Evolutionary conservation across 2,329 filamentous ascomycete species (phyloP), one percentile per base, ranked within the genome.

Genomic region (Aspergillus bombycis): DNA sequence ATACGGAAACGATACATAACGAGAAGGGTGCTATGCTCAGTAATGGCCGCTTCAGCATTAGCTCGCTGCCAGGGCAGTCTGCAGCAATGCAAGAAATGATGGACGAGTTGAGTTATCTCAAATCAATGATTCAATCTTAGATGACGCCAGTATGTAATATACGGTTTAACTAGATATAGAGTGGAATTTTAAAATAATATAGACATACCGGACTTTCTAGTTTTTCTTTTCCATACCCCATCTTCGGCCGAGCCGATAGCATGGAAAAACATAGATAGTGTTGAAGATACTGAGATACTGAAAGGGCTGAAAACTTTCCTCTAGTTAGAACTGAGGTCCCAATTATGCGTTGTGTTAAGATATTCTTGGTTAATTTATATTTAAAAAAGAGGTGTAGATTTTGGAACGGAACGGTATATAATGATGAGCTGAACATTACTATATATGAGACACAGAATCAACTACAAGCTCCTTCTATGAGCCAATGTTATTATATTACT

Each of bases 101-200:
- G 69, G 79, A 81, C 65, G 83, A 85, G 65, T 73, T 85, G 71
- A 81, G 82, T 60, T 85, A 85, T 69, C 72, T 85, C 46, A 81
- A 81, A 28, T 77, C 78, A 59, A 76, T 82, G 63, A 84, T 85
- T 38, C 74, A 77, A 60, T 72, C 72, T 62, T 75, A 67, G 38
- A 46, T 30, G 57, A 32, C 67, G 65, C 71, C 43, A 71, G 67
- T 23, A 28, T 68, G 9, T 41, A 55, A 11, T 23, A 9, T 11
- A 38, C 30, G n/a, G 5, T 5, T 23, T 19, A 21, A 4, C 23
- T 52, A 21, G n/a, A 41, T 9, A 52, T 52, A 32, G 26, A 50
- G 21, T 58, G 38, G n/a, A 48, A 34, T 34, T 46, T 43, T 9
- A 10, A 19, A 19, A 34, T 28, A 28, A 14, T 16, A n/a, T 21